These are phyloP conservation scores for Pseudogymnoascus sp. DNA, from an alignment of 2,329 filamentous ascomycete species.

Conservation along the genomic window DNA sequence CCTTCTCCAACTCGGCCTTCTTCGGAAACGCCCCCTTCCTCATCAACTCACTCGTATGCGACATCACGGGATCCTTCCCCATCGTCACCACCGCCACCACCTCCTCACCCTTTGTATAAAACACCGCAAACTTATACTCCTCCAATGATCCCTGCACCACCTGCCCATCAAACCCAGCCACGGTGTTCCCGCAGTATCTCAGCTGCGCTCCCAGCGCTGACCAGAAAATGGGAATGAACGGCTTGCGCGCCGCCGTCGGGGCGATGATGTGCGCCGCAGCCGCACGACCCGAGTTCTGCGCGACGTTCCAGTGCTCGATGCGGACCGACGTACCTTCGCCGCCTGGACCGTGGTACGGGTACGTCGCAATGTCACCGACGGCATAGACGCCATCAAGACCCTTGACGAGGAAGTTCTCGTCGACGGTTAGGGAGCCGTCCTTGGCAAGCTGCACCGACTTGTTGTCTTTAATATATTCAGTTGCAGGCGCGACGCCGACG, in stretches of 20 bases:
- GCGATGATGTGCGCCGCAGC: slow-evolving; percentile 72
- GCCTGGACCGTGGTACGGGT: slow-evolving; percentile 86
- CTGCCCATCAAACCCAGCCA: slow-evolving; percentile 76
- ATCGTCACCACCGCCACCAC: slow-evolving; percentile 88
- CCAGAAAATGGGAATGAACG: slow-evolving; percentile 95
- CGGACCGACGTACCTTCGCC: slow-evolving; percentile 65
- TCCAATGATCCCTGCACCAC: slow-evolving; percentile 70
- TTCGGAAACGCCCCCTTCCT: slow-evolving; percentile 70
- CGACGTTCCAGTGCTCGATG: slow-evolving; percentile 98
- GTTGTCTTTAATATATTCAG: slow-evolving; percentile 72
- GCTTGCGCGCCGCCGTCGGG: slow-evolving; percentile 52
- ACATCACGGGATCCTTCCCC: slow-evolving; percentile 82
- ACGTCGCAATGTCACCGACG: slow-evolving; percentile 90
- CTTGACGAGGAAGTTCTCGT: slow-evolving; percentile 70
- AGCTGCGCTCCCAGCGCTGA: slow-evolving; percentile 84
- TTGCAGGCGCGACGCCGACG: slow-evolving; percentile 80
- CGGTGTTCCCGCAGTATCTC: slow-evolving; percentile 86
- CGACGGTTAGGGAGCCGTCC: slow-evolving; percentile 78
- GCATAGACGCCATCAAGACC: slow-evolving; percentile 81
- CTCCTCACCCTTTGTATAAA: slow-evolving; percentile 78
- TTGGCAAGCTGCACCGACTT: slow-evolving; percentile 61
- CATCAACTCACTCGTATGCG: slow-evolving; percentile 80
- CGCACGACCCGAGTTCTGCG: slow-evolving; percentile 80
- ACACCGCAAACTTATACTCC: slow-evolving; percentile 78
- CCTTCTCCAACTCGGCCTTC: slow-evolving; percentile 68